A percentile compares a stretch with the other conserved stretches of the same genome.
These are phyloP conservation scores for Parmelia sp. DNA, from an alignment of 495 filamentous ascomycete genomes.

Conservation along the genomic window DNA sequence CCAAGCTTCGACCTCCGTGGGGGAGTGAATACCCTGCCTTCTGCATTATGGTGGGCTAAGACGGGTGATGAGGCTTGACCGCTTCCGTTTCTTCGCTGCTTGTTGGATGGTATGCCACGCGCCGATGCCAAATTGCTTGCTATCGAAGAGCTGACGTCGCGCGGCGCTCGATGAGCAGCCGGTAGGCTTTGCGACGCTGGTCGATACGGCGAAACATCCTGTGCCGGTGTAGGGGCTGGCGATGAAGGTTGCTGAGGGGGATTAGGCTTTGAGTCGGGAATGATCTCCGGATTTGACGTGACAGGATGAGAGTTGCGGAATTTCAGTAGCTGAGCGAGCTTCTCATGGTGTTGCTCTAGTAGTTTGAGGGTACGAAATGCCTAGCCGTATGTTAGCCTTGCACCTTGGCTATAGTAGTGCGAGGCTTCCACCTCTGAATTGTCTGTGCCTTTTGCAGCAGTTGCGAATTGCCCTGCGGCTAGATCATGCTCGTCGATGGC, in stretches of 20 bases:
- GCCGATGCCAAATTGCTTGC: slow-evolving; percentile 87
- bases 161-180: slow-evolving; percentile 47
- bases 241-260: slow-evolving; percentile 15
- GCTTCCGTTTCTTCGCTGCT: slow-evolving; percentile 52
- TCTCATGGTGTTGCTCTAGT: slow-evolving; percentile 79
- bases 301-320: slow-evolving; percentile 57
- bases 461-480: slow-evolving; percentile 84
- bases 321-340: slow-evolving; percentile 70
- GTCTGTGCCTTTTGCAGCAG: slow-evolving; percentile 63
- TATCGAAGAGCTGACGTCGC: slow-evolving; percentile 75
- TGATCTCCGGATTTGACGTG: slow-evolving; percentile 21
- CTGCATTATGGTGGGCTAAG: slow-evolving; percentile 66
- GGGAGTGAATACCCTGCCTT: slow-evolving; percentile 60
- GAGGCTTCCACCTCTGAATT: slow-evolving; percentile 58
- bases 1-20: slow-evolving; percentile 42
- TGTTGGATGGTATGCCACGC: slow-evolving; percentile 71
- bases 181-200: slow-evolving; percentile 40
- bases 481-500: slow-evolving; percentile 83
- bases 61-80: slow-evolving; percentile 54
- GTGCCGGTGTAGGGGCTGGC: slow-evolving; percentile 23
- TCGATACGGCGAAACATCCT: slow-evolving; percentile 33
- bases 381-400: slow-evolving; percentile 32
- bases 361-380: slow-evolving; percentile 76
- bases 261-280: slow-evolving; percentile 20
- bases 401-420: neutral